These are phyloP conservation scores for Epichloe aotearoae DNA, from an alignment of 2,329 filamentous ascomycete genomes.

Conservation along the genomic window DNA sequence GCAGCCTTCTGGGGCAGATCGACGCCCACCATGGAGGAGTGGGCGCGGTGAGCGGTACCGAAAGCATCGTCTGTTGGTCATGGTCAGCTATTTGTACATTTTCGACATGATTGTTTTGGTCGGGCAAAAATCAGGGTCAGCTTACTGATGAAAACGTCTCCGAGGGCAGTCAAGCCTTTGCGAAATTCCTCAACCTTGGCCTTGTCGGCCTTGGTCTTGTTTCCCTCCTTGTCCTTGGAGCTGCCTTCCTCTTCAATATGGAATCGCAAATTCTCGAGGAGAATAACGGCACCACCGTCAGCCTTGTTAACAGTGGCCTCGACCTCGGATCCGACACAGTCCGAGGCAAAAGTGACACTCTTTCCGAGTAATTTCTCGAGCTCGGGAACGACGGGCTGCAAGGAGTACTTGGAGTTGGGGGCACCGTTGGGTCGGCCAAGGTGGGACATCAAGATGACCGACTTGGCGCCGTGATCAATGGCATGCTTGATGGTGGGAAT, in stretches of 20 bases:
- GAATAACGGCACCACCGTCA: conserved; percentile 66
- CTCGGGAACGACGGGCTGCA: conserved; percentile 82
- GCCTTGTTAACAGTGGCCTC: conserved; percentile 83
- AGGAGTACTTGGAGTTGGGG: conserved; percentile 81
- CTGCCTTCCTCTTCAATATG: conserved; percentile 97
- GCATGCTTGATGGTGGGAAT: conserved; percentile 92
- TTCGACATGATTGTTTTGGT: background rate
- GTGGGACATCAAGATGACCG: conserved; percentile 95
- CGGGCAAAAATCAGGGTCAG: conserved; percentile 9
- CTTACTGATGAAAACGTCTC: conserved; percentile 93
- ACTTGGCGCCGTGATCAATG: conserved; percentile 77
- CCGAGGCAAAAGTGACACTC: conserved; percentile 75
- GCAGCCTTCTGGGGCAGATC: conserved; percentile 93
- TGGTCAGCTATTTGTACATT: conserved; percentile 10
- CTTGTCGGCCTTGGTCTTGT: conserved; percentile 97
- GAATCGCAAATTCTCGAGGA: conserved; percentile 97
- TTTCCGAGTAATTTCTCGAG: conserved; percentile 81
- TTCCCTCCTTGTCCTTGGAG: conserved; percentile 83
- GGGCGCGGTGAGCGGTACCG: conserved; percentile 92
- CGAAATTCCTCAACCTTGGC: conserved; percentile 84
- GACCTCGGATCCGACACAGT: conserved; percentile 80
- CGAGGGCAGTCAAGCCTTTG: conserved; percentile 85
- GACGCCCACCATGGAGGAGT: conserved; percentile 98
- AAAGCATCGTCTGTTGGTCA: conserved; percentile 72
- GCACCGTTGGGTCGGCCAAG: conserved; percentile 90